A percentile compares a stretch with the other conserved stretches of the same genome.
These are phyloP conservation scores for Solanum chacoense DNA, from an alignment of 305 asterid genomes.

Conservation along the genomic window DNA sequence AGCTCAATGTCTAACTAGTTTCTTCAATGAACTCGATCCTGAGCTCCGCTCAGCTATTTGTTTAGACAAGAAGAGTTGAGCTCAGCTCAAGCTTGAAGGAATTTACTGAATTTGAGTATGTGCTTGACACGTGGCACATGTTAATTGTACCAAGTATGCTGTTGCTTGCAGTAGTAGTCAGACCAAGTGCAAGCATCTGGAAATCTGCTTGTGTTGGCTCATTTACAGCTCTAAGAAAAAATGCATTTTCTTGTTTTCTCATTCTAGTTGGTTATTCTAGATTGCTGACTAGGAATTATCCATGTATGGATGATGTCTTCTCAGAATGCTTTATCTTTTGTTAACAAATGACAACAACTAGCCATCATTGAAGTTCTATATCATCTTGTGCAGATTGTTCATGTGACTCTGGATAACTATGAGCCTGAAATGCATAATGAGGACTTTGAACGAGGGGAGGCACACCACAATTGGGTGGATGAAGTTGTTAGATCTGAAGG, in stretches of 20 bases:
- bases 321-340: neutral
- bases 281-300: neutral
- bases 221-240: neutral
- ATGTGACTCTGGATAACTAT: constrained; percentile 63
- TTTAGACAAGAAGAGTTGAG: neutral
- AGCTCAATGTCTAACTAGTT: neutral
- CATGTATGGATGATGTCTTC: neutral
- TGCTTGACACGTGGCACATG: neutral
- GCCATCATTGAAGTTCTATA: constrained; percentile 2
- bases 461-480: constrained; percentile 93
- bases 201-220: neutral
- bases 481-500: constrained; percentile 90
- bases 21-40: neutral
- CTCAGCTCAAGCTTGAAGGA: neutral
- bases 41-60: neutral
- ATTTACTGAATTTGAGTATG: neutral
- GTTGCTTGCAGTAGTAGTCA: neutral
- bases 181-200: neutral
- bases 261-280: neutral
- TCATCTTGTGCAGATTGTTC: constrained; percentile 50
- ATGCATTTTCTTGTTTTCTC: neutral
- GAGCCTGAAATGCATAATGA: constrained; percentile 46
- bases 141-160: neutral
- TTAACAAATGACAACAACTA: neutral
- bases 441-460: constrained; percentile 60